Percentiles rank a stretch among this genome's conserved stretches.
phyloP scores from a whole-genome alignment of 1,284 basidiomycete species.

The Vanrija pseudolonga region DNA sequence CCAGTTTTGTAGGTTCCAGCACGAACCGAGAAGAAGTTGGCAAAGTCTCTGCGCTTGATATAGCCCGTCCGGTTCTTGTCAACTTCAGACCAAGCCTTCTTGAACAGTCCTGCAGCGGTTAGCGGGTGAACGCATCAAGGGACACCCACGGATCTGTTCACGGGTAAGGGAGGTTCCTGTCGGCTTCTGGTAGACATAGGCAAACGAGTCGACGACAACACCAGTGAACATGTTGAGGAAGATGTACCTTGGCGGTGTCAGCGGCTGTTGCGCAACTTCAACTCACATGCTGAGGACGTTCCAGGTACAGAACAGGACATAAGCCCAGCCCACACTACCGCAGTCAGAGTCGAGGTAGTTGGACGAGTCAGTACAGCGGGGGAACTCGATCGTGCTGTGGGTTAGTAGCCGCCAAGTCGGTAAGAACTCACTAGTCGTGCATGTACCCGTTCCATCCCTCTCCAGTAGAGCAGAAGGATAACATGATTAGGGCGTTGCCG shows the following conservation, averaged over 20 bases:
- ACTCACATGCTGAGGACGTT: constrained; percentile 89
- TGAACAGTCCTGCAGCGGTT: constrained; percentile 58
- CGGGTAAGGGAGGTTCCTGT: constrained; percentile 79
- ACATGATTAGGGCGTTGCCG: constrained; percentile 77
- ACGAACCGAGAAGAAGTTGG: constrained; percentile 64
- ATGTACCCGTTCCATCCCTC: constrained; percentile 68
- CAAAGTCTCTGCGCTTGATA: constrained; percentile 67
- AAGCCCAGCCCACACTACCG: constrained; percentile 81
- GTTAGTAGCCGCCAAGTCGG: neutral
- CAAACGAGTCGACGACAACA: constrained; percentile 95
- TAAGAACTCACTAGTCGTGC: constrained; percentile 75
- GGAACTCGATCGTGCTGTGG: constrained; percentile 66
- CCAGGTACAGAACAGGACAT: constrained; percentile 89
- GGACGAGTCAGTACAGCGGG: constrained; percentile 66
- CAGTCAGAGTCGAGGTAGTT: constrained; percentile 78
- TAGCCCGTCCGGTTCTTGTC: constrained; percentile 76
- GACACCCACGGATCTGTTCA: constrained; percentile 69
- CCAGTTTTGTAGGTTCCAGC: constrained; percentile 49
- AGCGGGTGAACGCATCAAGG: neutral
- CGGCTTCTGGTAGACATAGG: constrained; percentile 84
- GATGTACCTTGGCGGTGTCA: constrained; percentile 64
- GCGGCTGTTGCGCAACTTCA: constrained; percentile 1
- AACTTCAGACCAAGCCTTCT: constrained; percentile 86
- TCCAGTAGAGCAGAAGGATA: constrained; percentile 58
- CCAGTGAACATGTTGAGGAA: constrained; percentile 94